Percentiles rank a stretch among this genome's conserved stretches.
phyloP scores from a whole-genome alignment of 2,329 filamentous ascomycete genomes.

The Aureobasidium sp. region DNA sequence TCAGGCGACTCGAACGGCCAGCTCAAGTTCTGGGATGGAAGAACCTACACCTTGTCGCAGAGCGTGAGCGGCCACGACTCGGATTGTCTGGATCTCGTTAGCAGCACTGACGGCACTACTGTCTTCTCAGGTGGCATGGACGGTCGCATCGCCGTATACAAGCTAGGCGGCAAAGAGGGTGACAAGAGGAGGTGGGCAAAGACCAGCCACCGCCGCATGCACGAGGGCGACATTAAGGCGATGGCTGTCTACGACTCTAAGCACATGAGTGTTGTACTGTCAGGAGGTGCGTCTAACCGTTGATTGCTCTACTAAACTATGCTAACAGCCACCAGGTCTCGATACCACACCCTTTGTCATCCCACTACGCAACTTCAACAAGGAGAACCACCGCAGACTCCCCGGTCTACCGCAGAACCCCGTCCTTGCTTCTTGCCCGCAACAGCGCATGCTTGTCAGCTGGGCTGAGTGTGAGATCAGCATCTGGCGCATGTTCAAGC shows the following conservation, averaged over 20 bases:
- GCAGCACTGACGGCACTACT: constrained; percentile 68
- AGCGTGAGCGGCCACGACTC: constrained; percentile 79
- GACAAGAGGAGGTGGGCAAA: constrained; percentile 65
- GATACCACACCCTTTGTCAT: constrained; percentile 77
- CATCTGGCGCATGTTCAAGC: constrained; percentile 60
- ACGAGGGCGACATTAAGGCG: constrained; percentile 90
- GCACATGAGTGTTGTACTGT: constrained; percentile 77
- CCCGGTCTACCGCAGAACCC: constrained; percentile 76
- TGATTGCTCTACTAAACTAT: not conserved
- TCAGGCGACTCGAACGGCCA: constrained; percentile 94
- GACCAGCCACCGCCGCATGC: constrained; percentile 76
- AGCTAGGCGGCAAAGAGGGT: constrained; percentile 45
- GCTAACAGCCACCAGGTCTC: constrained; percentile 49
- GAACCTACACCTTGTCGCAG: constrained; percentile 81
- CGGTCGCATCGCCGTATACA: constrained; percentile 75
- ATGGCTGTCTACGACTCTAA: constrained; percentile 84
- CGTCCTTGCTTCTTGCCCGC: constrained; percentile 62
- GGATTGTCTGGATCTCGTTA: constrained; percentile 78
- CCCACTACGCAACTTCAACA: constrained; percentile 67
- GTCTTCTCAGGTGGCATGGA: constrained; percentile 92
- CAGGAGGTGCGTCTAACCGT: constrained; percentile 53
- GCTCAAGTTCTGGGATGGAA: constrained; percentile 86
- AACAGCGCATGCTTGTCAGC: constrained; percentile 68
- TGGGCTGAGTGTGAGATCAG: constrained; percentile 89
- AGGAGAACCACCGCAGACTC: constrained; percentile 73